Evolutionary conservation across 2,329 filamentous ascomycete genomes (phyloP).

Genomic region (Fusarium staphyleae): DNA sequence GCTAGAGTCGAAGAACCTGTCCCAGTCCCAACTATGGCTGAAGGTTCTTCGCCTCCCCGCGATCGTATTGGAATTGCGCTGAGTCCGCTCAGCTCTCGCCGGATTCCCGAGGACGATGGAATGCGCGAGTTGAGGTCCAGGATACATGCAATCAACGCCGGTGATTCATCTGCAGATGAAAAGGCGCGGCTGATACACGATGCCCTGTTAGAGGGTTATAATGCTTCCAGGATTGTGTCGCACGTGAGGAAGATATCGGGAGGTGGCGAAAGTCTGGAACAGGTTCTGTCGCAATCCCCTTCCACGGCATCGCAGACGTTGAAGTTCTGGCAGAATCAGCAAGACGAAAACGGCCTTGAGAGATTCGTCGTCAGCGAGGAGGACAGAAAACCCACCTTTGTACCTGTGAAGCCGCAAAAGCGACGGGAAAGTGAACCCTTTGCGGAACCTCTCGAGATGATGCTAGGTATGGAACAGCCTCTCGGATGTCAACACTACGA

Average conservation of each 20-base stretch:
- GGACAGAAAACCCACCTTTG: slow-evolving; percentile 73
- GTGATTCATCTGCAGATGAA: slow-evolving; percentile 63
- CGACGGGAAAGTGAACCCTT: slow-evolving; percentile 55
- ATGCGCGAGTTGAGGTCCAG: slow-evolving; percentile 71
- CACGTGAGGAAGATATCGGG: slow-evolving; percentile 28
- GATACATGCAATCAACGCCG: slow-evolving; percentile 73
- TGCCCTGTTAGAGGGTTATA: slow-evolving; percentile 73
- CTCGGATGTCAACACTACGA: slow-evolving; percentile 93
- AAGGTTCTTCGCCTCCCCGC: slow-evolving; percentile 37
- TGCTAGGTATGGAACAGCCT: slow-evolving; percentile 44
- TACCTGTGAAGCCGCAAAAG: slow-evolving; percentile 57
- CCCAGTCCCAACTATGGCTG: slow-evolving; percentile 29
- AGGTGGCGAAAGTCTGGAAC: slow-evolving; percentile 34
- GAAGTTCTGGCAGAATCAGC: slow-evolving; percentile 64
- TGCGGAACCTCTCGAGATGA: slow-evolving; percentile 26
- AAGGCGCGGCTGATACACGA: slow-evolving; percentile 77
- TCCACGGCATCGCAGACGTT: slow-evolving; percentile 56
- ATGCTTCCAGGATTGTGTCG: slow-evolving; percentile 42
- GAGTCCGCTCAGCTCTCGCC: slow-evolving; percentile 42
- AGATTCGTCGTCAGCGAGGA: slow-evolving; percentile 62
- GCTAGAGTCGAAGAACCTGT: slow-evolving; percentile 44
- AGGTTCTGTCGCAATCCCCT: slow-evolving; percentile 50
- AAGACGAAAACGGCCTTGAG: slow-evolving; percentile 49
- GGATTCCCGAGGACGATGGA: slow-evolving; percentile 78
- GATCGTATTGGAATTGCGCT: slow-evolving; percentile 47